Conservation (phyloP, 768 basidiomycete genomes). For the Arthromyces matolae region DNA sequence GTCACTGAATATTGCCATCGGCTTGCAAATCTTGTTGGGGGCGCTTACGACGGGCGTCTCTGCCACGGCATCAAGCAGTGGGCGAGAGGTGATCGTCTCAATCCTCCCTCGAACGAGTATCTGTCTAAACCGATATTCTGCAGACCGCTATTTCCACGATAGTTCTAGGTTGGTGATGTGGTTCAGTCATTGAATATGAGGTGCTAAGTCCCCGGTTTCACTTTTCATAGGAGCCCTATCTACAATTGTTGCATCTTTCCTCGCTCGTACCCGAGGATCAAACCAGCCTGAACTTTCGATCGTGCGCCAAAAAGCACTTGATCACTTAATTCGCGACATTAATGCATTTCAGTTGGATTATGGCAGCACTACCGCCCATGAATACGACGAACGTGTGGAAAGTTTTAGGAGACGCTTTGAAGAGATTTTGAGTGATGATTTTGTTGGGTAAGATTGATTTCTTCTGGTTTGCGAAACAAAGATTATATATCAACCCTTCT, state of each 20-base stretch:
- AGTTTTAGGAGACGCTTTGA: conserved; percentile 41
- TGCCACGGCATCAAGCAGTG: conserved; percentile 38
- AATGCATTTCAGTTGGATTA: conserved; percentile 57
- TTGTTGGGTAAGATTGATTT: too few species aligned
- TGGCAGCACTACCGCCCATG: conserved; percentile 37
- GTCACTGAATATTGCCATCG: conserved; percentile 48
- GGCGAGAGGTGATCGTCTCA: conserved; percentile 28
- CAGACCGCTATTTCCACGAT: conserved; percentile 36
- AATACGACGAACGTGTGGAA: conserved; percentile 34
- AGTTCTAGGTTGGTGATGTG: conserved; percentile 35
- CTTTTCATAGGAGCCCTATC: conserved; percentile 49
- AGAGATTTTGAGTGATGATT: conserved; percentile 44
- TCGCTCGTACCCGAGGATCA: conserved; percentile 66
- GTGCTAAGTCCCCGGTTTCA: not conserved
- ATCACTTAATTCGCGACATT: conserved; percentile 63
- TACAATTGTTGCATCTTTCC: conserved; percentile 67
- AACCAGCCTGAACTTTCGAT: conserved; percentile 66
- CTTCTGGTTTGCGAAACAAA: too few species aligned
- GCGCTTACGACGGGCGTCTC: conserved; percentile 65
- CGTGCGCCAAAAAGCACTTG: conserved; percentile 54
- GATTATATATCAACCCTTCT: too few species aligned
- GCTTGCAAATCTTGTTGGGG: conserved; percentile 60
- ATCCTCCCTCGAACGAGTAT: not conserved
- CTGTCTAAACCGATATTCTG: not conserved
- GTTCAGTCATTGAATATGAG: not conserved